Evolutionary conservation across 352 stramenopile genomes (phyloP).

Genomic region (Globisporangium emineosum): DNA sequence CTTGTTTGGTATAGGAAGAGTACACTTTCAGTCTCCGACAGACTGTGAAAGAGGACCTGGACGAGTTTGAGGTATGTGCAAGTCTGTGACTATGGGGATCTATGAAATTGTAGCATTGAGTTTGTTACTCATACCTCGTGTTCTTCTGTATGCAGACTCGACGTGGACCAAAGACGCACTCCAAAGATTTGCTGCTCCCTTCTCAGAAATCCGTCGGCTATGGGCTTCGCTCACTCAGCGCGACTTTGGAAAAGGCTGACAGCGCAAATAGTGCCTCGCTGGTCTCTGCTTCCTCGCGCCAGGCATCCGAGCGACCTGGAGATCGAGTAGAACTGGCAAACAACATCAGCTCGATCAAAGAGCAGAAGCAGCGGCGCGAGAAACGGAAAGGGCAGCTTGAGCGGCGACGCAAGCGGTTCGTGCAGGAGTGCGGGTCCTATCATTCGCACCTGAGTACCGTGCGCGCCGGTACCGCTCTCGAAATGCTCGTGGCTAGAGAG

Average conservation of each 20-base stretch:
- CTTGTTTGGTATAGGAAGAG: conserved; percentile 27
- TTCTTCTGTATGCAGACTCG: not conserved
- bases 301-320: conserved; percentile 6
- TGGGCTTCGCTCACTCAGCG: conserved; percentile 59
- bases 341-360: conserved; percentile 31
- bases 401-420: conserved; percentile 54
- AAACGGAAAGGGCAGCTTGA: conserved; percentile 51
- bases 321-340: not conserved
- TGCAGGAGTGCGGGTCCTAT: conserved; percentile 46
- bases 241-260: conserved; percentile 31
- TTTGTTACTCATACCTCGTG: not conserved
- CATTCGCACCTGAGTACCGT: conserved; percentile 26
- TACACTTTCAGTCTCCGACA: conserved; percentile 51
- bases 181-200: conserved; percentile 10
- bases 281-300: conserved; percentile 1
- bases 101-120: not conserved
- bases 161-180: not conserved
- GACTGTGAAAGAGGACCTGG: conserved; percentile 44
- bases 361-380: conserved; percentile 47
- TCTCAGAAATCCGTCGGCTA: conserved; percentile 58
- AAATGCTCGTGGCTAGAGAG: conserved; percentile 38
- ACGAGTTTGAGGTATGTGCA: conserved; percentile 50
- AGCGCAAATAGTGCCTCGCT: conserved; percentile 2
- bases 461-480: conserved; percentile 33
- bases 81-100: not conserved